Evolutionary conservation across 495 filamentous ascomycete species (phyloP), one percentile per base, ranked within the genome.

Genomic region (Glonium stellatum): DNA sequence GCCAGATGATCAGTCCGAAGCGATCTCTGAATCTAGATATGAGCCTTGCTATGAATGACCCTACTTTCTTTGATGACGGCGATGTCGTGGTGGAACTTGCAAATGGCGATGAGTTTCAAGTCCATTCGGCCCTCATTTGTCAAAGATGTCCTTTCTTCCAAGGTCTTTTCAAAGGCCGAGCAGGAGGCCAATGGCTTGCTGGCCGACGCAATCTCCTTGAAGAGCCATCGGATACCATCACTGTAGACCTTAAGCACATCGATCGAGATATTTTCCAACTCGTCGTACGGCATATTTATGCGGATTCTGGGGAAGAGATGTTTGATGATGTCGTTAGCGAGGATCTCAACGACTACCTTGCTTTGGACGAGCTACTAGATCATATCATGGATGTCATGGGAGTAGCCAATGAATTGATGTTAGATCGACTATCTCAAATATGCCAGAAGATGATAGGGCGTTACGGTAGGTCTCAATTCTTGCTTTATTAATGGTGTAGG

Each of bases 71-170:
- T 64, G 80, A 84, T 15, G 82, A 85, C 65, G 84, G 83, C 4
- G 91, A 98, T 72, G 77, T 87, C 5, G 70, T 89, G 5, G 76
- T 97, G 12, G 83, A 95, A 55, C 78, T 97, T 34, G 80, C 80
- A n/a, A 84, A 87, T 50, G 76, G 76, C 42, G 83, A 84, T 44
- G 27, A 73, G 18, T 51, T 90, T 6, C 73, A 72, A 27, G 85
- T 87, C 6, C 92, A 97, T 68, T 92, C 87, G 63, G 73, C 80
- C 18, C 71, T 97, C 19, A 69, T 97, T 49, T 88, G 90, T 58
- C 85, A 86, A 67, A 78, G 95, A 67, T 96, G 90, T 61, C 92
- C 90, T 0, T 98, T 96, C 77, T 98, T 98, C 65, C 77, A 90
- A 62, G 87, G 88, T 4, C 77, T 98, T 21, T 97, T 96, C 74